Percentiles rank a stretch among this genome's conserved stretches.
Conservation (phyloP, 2,329 filamentous ascomycete genomes). For the Beauveria scarabaeidicola region DNA sequence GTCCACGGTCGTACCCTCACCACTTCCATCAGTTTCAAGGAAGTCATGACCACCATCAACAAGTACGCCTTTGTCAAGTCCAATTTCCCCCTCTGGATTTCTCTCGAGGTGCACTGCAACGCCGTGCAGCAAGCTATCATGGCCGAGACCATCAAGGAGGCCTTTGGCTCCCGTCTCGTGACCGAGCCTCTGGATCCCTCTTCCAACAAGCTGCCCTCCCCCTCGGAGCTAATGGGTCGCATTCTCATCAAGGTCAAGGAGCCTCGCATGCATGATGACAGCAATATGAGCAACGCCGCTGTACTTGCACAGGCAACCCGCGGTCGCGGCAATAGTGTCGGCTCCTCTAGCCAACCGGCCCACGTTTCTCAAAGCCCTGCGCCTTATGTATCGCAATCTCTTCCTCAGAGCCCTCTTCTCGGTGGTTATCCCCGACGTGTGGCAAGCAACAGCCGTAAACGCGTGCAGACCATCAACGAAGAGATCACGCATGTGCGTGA, state of each 20-base stretch:
- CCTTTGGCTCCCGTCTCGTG: slow-evolving; percentile 74
- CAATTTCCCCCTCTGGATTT: slow-evolving; percentile 86
- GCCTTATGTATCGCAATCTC: slow-evolving; percentile 40
- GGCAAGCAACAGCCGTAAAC: slow-evolving; percentile 36
- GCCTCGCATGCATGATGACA: slow-evolving; percentile 42
- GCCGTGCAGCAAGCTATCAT: slow-evolving; percentile 75
- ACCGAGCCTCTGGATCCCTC: slow-evolving; percentile 64
- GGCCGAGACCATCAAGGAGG: slow-evolving; percentile 79
- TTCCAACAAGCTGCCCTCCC: slow-evolving; percentile 65
- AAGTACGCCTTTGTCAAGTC: slow-evolving; percentile 87
- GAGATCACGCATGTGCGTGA: slow-evolving; percentile 45
- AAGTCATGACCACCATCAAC: slow-evolving; percentile 87
- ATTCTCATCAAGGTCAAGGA: slow-evolving; percentile 95
- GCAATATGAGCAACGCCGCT: slow-evolving; percentile 33
- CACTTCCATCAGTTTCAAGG: slow-evolving; percentile 77
- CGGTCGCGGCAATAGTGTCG: slow-evolving; percentile 61
- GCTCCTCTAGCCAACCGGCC: slow-evolving; percentile 50
- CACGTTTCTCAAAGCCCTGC: slow-evolving; percentile 47
- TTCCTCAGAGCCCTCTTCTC: slow-evolving; percentile 47
- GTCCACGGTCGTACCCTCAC: slow-evolving; percentile 88
- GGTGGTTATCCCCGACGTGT: slow-evolving; percentile 41
- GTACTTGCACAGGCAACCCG: slow-evolving; percentile 33
- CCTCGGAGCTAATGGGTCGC: slow-evolving; percentile 72
- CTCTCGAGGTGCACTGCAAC: slow-evolving; percentile 90
- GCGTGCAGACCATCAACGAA: slow-evolving; percentile 49